Evolutionary conservation across 2,329 filamentous ascomycete species (phyloP).

Genomic region (Madurella fahalii): DNA sequence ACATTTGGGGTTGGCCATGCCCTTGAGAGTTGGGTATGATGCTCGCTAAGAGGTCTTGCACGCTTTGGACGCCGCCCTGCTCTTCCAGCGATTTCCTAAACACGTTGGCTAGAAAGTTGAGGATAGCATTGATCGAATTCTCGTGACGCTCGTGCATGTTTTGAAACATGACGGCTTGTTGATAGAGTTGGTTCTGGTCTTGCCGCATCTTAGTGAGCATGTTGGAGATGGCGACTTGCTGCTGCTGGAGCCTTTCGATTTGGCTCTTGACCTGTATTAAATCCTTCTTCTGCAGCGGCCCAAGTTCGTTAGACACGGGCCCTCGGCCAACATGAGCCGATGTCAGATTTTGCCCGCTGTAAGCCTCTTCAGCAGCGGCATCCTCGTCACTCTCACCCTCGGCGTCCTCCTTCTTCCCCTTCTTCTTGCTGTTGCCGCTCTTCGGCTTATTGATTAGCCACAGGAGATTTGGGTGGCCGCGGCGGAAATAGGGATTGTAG

Average conservation of each 20-base stretch:
- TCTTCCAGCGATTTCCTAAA: conserved; percentile 92
- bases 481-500: conserved; percentile 92
- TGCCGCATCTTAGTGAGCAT: conserved; percentile 76
- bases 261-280: conserved; percentile 74
- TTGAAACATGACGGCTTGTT: conserved; percentile 85
- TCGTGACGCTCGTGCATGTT: conserved; percentile 93
- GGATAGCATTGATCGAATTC: conserved; percentile 97
- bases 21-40: conserved; percentile 54
- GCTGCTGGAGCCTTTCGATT: conserved; percentile 74
- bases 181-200: conserved; percentile 84
- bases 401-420: conserved; percentile 57
- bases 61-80: conserved; percentile 67
- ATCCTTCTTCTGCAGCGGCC: conserved; percentile 63
- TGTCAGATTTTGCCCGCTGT: conserved; percentile 22
- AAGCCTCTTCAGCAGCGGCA: conserved; percentile 40
- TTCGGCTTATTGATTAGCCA: conserved; percentile 98
- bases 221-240: conserved; percentile 79
- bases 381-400: conserved; percentile 70
- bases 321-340: conserved; percentile 16
- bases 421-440: conserved; percentile 58
- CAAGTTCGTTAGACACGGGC: conserved; percentile 37
- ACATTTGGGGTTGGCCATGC: conserved; percentile 38
- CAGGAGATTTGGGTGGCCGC: conserved; percentile 83
- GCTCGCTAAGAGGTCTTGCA: conserved; percentile 79
- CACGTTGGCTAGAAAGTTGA: conserved; percentile 93